phyloP scores from a whole-genome alignment of 163 green algal species.

The Chlamydomonas reinhardtii region DNA sequence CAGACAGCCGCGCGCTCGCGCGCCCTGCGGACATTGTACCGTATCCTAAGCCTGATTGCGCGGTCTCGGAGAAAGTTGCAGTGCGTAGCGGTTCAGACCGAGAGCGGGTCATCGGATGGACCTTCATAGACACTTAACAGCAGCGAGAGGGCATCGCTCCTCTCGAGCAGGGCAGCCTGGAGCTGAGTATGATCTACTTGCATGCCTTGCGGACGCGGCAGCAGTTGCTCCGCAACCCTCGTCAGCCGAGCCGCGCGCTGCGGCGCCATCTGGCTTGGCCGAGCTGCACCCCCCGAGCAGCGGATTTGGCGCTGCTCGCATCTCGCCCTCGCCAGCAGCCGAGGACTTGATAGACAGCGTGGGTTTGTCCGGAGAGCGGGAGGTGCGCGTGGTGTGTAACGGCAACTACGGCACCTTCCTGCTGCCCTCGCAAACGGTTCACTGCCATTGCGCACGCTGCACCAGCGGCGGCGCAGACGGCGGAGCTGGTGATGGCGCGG shows the following conservation, averaged over 20 bases:
- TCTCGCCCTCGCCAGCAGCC: constrained; percentile 2
- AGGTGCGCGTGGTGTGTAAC: constrained; percentile 50
- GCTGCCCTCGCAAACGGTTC: constrained; percentile 11
- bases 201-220: constrained; percentile 40
- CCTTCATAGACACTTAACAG: no score
- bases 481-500: not conserved
- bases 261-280: no score
- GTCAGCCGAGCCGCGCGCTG: no score
- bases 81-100: no score
- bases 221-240: constrained; percentile 14
- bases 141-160: no score
- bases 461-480: not conserved
- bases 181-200: constrained; percentile 28
- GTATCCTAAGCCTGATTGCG: no score
- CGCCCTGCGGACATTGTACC: no score
- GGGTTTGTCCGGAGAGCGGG: not conserved
- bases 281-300: no score
- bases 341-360: not conserved
- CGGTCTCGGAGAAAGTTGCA: no score
- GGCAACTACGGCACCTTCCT: constrained; percentile 40
- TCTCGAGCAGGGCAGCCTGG: no score
- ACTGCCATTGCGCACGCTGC: constrained; percentile 35
- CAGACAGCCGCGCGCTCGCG: no score
- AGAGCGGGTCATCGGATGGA: no score
- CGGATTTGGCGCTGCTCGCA: not conserved